phyloP scores from a whole-genome alignment of 2,329 filamentous ascomycete species.

The Alternaria sp. region DNA sequence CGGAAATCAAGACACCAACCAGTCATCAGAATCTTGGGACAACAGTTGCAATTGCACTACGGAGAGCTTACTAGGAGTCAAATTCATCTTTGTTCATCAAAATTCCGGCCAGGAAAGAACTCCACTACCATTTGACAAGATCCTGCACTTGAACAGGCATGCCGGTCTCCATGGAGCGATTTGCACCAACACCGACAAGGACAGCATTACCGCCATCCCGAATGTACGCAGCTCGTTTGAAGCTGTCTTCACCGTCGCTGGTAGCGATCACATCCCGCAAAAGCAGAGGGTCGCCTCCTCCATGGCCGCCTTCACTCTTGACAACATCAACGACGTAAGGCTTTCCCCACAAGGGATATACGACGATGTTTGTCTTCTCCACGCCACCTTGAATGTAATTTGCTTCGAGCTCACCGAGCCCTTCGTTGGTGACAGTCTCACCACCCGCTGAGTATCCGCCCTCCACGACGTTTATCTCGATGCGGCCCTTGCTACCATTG shows the following conservation, averaged over 20 bases:
- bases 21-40: neutral
- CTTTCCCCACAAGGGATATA: slow-evolving; percentile 62
- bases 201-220: slow-evolving; percentile 64
- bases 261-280: slow-evolving; percentile 65
- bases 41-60: neutral
- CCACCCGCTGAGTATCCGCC: slow-evolving; percentile 65
- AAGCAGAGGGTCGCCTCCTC: slow-evolving; percentile 64
- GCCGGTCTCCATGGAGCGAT: slow-evolving; percentile 63
- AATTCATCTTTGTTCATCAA: neutral
- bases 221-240: slow-evolving; percentile 63
- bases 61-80: neutral
- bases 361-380: slow-evolving; percentile 45
- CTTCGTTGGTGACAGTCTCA: slow-evolving; percentile 27
- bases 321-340: slow-evolving; percentile 62
- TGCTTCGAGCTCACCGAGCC: slow-evolving; percentile 1
- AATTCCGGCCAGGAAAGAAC: neutral
- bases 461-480: slow-evolving; percentile 68
- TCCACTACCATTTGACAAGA: slow-evolving; percentile 23
- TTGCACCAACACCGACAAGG: slow-evolving; percentile 65
- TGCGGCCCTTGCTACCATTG: slow-evolving; percentile 63
- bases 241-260: slow-evolving; percentile 53
- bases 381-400: slow-evolving; percentile 5
- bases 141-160: slow-evolving; percentile 64
- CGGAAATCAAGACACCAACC: neutral
- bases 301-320: slow-evolving; percentile 62